Base-by-base conservation (phyloP, 306 rosid species). In the Herpetospermum pedunculosum region DNA sequence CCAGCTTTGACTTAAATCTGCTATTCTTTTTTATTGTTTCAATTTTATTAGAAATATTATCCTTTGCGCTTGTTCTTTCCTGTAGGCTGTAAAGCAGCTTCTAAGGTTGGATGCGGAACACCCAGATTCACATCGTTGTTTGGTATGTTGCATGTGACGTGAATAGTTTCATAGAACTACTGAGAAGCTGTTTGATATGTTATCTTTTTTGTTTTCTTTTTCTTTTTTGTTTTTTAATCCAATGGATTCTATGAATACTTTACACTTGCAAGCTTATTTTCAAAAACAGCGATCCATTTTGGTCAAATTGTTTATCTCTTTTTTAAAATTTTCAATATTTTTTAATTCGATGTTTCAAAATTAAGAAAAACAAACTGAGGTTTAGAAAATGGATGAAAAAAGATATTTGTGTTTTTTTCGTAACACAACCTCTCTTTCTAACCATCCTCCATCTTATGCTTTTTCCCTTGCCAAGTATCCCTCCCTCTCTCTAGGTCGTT, bases 101-200 rank as follows among this genome's bases (percentile, higher is more conserved):
- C 81, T 95, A 71, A 85, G 97, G 80, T 82, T 95, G 95, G 84
- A 91, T 63, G 83, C 89, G 6, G 96, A 95, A 64, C 96, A 95
- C 84, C 99, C 97, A 76, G 97, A 91, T 80, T 87, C 97, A 26
- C 96, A 91, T 77, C 81, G 97, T 72, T 89, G 96, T 80, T 82
- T 95, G 96, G 99, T 95, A 87, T 76, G 88, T 63, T 44, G 5
- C 38, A 54, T 40, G 21, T 52, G n/a, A 32, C 41, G 47, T 26
- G 29, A 8, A 28, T 13, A 70, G 26, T 70, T 47, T 70, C 58
- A 8, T 47, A 44, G 41, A 34, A 7, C 74, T 69, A 26, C 55
- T 69, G 2, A 19, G 32, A 38, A 49, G 48, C 48, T 37, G 32
- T 21, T 64, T 38, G 49, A 37, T 37, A 19, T 64, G 3, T 5